A percentile compares a stretch with the other conserved stretches of the same genome.
These are phyloP conservation scores for Puccinia polysora DNA, from an alignment of 1,284 basidiomycete genomes.

Conservation along the genomic window DNA sequence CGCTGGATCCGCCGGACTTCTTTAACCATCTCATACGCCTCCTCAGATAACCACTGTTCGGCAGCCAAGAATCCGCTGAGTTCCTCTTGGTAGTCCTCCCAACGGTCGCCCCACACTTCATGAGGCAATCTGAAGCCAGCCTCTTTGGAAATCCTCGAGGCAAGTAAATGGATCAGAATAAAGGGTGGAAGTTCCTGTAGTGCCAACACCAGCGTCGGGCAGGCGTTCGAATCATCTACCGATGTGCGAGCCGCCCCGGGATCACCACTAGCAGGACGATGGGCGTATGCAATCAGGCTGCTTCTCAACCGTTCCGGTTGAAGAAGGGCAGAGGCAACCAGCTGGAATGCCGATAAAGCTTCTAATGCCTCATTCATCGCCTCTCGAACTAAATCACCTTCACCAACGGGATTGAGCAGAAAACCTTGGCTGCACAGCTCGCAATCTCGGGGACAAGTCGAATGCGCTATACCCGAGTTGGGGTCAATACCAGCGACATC, in stretches of 20 bases:
- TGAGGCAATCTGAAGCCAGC: slow-evolving; percentile 33
- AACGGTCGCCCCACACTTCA: slow-evolving; percentile 32
- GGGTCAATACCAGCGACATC: slow-evolving; percentile 26
- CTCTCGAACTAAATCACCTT: slow-evolving; percentile 29
- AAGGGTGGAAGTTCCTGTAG: slow-evolving; percentile 36
- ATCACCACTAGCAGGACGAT: neutral
- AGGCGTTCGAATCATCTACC: neutral
- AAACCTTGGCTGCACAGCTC: slow-evolving; percentile 28
- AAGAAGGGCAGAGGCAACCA: slow-evolving; percentile 16
- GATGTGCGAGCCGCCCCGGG: neutral
- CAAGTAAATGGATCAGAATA: slow-evolving; percentile 22
- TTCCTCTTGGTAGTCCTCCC: slow-evolving; percentile 15
- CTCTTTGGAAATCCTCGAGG: slow-evolving; percentile 6
- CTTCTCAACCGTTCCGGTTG: slow-evolving; percentile 4
- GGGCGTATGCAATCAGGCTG: slow-evolving; percentile 5
- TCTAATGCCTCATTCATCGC: slow-evolving; percentile 42
- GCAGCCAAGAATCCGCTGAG: slow-evolving; percentile 33
- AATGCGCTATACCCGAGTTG: neutral
- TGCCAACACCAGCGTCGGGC: slow-evolving; percentile 16
- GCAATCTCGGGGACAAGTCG: slow-evolving; percentile 2
- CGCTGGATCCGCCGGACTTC: slow-evolving; percentile 10
- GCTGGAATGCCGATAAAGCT: slow-evolving; percentile 35
- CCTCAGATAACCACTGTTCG: slow-evolving; percentile 23
- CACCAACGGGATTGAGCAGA: slow-evolving; percentile 17
- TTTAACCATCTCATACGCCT: slow-evolving; percentile 22